phyloP scores from a whole-genome alignment of 345 rosid species.

The Erysimum cheiranthoides region DNA sequence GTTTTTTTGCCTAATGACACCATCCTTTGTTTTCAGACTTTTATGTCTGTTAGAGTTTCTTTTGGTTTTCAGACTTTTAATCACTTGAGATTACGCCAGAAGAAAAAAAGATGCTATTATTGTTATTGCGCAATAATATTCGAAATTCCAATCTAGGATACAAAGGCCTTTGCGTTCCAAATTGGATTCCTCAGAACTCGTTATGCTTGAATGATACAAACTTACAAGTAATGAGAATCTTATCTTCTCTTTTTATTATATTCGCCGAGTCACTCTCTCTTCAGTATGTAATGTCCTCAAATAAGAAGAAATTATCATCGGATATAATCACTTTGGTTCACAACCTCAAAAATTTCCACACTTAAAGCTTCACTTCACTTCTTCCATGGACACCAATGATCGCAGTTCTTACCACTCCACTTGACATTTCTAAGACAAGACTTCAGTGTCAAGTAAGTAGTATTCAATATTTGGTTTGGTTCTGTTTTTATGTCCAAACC shows the following conservation, averaged over 20 bases:
- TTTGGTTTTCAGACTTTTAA: neutral
- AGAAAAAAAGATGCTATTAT: neutral
- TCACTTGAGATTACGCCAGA: neutral
- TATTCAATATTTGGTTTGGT: too few species aligned
- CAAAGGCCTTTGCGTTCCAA: neutral
- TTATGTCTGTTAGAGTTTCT: slow-evolving; percentile 2
- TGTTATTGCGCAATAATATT: neutral
- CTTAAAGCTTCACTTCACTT: neutral
- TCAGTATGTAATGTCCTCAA: neutral
- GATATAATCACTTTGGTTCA: neutral
- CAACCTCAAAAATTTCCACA: neutral
- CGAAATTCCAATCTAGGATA: neutral
- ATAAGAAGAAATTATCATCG: neutral
- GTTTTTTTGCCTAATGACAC: neutral
- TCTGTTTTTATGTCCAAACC: too few species aligned
- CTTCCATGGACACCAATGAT: neutral
- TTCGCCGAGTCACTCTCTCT: neutral
- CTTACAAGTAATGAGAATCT: neutral
- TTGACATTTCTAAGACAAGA: too few species aligned
- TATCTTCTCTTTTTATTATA: neutral
- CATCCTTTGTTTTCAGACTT: neutral
- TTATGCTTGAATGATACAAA: neutral
- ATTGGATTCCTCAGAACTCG: neutral
- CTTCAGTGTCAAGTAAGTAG: too few species aligned
- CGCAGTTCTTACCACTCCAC: too few species aligned